Evolutionary conservation across 495 filamentous ascomycete genomes (phyloP), one percentile per base, ranked within the genome.

Genomic region (Daldinia bambusicola): DNA sequence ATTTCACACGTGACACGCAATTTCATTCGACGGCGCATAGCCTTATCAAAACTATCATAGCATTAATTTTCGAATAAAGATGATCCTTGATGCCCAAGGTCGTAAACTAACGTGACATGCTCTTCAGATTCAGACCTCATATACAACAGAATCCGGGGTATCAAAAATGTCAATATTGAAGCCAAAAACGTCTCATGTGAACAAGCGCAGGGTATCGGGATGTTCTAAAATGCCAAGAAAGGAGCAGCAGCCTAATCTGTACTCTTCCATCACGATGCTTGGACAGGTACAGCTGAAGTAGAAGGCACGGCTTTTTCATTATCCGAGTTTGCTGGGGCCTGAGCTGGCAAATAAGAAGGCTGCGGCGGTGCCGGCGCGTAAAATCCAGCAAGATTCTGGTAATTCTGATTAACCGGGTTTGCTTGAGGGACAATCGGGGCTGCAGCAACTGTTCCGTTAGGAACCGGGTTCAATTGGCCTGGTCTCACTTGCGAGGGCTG

Each of bases 301-400:
- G 57, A 45, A 18, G 63, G 26, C 3, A 53, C 61, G 4, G 51
- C 61, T 34, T 68, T 72, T 37, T 68, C 70, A 32, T 64, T 63
- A 26, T 22, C 50, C 12, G 60, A 16, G 55, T 3, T 50, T 56
- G 53, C 18, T n/a, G 69, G 38, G 37, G 16, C 36, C 6, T 20
- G 55, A 5, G 51, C 32, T 16, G 61, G 61, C 2, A 48, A 57
- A 16, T 16, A 40, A 9, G 56, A 22, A 26, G 43, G 34, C 16
- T 65, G 55, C 38, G 43, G 51, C 38, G 53, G 40, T 36, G 26
- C 45, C 37, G 61, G 52, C 18, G 60, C 75, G 31, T 75, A 77
- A 38, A 74, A 77, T 0, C 73, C 75, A 12, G 75, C 67, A 13
- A 71, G 6, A 18, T 59, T 69, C 40, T 74, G 71, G 57, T 70